These are phyloP conservation scores for Ormosia semicastrata DNA, from an alignment of 306 rosid genomes.

Conservation along the genomic window DNA sequence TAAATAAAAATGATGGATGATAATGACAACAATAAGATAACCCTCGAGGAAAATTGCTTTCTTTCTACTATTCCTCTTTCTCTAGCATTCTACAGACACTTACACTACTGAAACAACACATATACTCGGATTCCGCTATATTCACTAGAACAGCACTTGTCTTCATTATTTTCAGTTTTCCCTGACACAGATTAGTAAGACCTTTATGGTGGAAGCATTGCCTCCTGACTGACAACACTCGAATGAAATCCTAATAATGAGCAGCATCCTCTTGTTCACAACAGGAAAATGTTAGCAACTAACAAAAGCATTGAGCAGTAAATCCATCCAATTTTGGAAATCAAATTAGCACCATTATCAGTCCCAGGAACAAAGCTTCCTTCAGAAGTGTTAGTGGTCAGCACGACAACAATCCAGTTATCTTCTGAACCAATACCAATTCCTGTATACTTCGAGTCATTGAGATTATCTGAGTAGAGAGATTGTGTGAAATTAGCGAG, in stretches of 20 bases:
- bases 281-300: conserved; percentile 39
- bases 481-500: conserved; percentile 78
- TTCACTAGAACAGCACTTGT: conserved; percentile 5
- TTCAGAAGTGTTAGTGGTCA: conserved; percentile 71
- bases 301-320: conserved; percentile 45
- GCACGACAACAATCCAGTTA: conserved; percentile 78
- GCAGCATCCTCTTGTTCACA: conserved; percentile 39
- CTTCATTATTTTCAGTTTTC: conserved; percentile 6
- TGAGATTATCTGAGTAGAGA: conserved; percentile 66
- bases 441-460: conserved; percentile 73
- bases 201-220: not conserved
- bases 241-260: not conserved
- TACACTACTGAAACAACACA: conserved; percentile 17
- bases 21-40: conserved; percentile 9
- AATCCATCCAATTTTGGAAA: conserved; percentile 41
- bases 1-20: not conserved
- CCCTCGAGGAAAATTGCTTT: not conserved
- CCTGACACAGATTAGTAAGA: not conserved
- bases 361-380: conserved; percentile 67
- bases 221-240: conserved; percentile 15
- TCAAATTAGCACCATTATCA: conserved; percentile 34
- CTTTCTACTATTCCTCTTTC: conserved; percentile 1
- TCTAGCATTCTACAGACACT: conserved; percentile 24
- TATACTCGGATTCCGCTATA: not conserved
- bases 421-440: conserved; percentile 76